Evolutionary conservation across 2,329 filamentous ascomycete species (phyloP).

Genomic region (Fusarium continuum): DNA sequence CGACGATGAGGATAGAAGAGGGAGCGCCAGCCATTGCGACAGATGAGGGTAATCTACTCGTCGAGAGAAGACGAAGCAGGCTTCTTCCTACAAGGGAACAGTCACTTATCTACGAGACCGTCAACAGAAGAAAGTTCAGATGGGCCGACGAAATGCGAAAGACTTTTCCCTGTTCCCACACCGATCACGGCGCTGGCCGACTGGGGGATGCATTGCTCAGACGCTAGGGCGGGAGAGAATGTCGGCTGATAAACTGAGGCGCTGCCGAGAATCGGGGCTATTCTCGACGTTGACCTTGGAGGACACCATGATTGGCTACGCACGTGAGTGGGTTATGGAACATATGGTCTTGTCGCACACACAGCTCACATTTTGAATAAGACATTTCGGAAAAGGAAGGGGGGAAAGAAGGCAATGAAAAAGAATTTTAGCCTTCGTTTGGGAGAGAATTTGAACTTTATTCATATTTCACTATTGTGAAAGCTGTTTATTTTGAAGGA

Average conservation of each 20-base stretch:
- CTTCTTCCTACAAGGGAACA: conserved; percentile 8
- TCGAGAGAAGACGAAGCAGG: conserved; percentile 7
- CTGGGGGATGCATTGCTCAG: background rate
- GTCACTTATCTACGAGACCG: conserved; percentile 23
- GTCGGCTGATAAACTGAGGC: conserved; percentile 17
- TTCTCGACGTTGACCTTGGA: conserved; percentile 1
- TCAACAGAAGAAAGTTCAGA: conserved; percentile 19
- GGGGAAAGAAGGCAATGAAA: too few relatives aligned
- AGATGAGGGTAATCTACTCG: conserved; percentile 7
- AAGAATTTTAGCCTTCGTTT: too few relatives aligned
- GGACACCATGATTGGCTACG: conserved; percentile 8
- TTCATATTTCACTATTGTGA: conserved; percentile 31
- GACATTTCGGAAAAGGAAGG: too few relatives aligned
- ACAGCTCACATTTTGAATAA: background rate
- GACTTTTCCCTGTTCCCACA: conserved; percentile 35
- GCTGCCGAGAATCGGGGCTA: conserved; percentile 37
- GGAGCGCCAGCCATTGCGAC: conserved; percentile 49
- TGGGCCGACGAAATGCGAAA: conserved; percentile 25
- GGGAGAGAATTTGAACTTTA: conserved; percentile 31
- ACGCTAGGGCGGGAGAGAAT: conserved; percentile 13
- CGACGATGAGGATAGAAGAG: conserved; percentile 71
- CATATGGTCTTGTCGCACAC: background rate
- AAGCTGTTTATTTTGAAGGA: conserved; percentile 5
- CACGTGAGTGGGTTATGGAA: conserved; percentile 13
- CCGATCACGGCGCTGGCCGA: conserved; percentile 42